These are phyloP conservation scores for Saccharomycopsis lassenensis DNA, from an alignment of 805 yeast species.

Conservation along the genomic window DNA sequence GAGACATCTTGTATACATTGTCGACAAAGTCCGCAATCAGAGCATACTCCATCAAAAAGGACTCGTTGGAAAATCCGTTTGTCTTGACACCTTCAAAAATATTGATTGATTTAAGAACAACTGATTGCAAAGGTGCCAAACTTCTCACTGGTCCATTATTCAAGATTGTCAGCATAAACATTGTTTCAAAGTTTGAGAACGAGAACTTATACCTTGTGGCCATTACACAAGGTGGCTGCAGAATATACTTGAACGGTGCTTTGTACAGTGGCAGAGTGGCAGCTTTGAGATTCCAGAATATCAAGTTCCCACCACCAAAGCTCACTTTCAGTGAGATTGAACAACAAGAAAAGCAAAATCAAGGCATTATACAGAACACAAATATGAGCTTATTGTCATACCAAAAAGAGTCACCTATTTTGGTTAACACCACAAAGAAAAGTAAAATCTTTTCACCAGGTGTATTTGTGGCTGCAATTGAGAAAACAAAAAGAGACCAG, in stretches of 20 bases:
- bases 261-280: constrained; percentile 26
- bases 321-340: constrained; percentile 28
- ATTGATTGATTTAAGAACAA: constrained; percentile 30
- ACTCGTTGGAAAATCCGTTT: constrained; percentile 31
- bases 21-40: constrained; percentile 75
- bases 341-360: constrained; percentile 28
- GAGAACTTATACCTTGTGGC: constrained; percentile 65
- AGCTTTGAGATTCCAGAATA: constrained; percentile 35
- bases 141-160: constrained; percentile 41
- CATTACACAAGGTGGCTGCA: constrained; percentile 71
- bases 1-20: constrained; percentile 69
- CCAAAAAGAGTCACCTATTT: constrained; percentile 42
- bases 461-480: constrained; percentile 62
- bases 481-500: constrained; percentile 17
- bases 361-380: constrained; percentile 11
- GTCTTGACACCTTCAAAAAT: constrained; percentile 28
- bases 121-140: constrained; percentile 40
- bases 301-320: constrained; percentile 57
- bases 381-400: constrained; percentile 27
- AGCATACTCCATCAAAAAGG: constrained; percentile 43
- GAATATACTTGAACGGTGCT: constrained; percentile 46
- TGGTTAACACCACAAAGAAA: constrained; percentile 47
- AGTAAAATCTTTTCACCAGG: constrained; percentile 72
- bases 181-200: constrained; percentile 55
- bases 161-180: constrained; percentile 50